Base-by-base conservation (phyloP, 2,329 filamentous ascomycete species). In the Beauveria sp. region DNA sequence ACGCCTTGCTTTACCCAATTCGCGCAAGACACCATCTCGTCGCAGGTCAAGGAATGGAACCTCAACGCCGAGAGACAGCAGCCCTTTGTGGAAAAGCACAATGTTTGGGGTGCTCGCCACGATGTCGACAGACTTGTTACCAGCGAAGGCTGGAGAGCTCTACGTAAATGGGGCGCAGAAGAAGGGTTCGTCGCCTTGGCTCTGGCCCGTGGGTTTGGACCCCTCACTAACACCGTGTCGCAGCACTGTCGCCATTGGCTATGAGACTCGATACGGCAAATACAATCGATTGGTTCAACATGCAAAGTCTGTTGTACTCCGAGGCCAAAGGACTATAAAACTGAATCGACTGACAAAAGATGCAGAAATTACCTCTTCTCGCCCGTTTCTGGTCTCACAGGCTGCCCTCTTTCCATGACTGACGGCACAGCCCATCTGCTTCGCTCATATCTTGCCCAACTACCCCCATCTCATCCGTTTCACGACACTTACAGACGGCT, bases 331-430 rank as follows among this genome's bases (percentile, higher is more conserved):
- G 26, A 12, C 5, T 5, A 38, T 38, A 5, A 16, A 38, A 16
- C 5, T 16, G 2, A 14, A 38, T 38, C 34, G 12, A 38, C 34
- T 38, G 34, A 38, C 34, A 38, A 38, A 38, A 38, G 5, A 14
- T 4, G 5, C 16, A 62, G 62, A 51, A 63, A 62, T 50, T 62
- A 62, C 51, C 61, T 63, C 40, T 62, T 62, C 18, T 42, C 28
- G 5, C 59, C 62, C n/a, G 54, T 58, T 1, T 62, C 63, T 14
- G 60, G 45, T 1, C 30, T 65, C n/a, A 65, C 63, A 1, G 50
- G 53, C 42, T 63, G 62, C 26, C 62, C 62, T 2, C 56, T 63
- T 4, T 63, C 62, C 6, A 63, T 63, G 62, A 63, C 54, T 22
- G 63, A 61, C 40, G 63, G 63, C 34, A 55, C 63, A 7, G 63